Evolutionary conservation across 1,284 basidiomycete genomes (phyloP).

Genomic region (Stygiomarasmius scandens): DNA sequence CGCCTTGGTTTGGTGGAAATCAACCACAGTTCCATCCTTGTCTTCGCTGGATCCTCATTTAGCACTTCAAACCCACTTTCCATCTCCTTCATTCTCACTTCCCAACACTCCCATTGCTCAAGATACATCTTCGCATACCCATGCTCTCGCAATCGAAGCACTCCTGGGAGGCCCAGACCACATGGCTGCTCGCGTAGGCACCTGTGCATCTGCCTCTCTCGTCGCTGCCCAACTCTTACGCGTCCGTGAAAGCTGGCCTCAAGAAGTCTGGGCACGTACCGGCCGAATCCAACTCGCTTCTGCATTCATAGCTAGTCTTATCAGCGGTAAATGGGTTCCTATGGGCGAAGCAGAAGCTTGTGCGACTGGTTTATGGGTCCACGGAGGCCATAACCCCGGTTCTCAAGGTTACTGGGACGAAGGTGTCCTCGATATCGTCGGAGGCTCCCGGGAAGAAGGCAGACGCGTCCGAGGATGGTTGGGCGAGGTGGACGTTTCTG

Average conservation of each 20-base stretch:
- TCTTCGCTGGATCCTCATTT: conserved; percentile 68
- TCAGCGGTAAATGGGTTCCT: conserved; percentile 70
- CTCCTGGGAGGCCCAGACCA: conserved; percentile 75
- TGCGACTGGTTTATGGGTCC: conserved; percentile 75
- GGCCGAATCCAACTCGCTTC: conserved; percentile 72
- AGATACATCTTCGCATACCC: conserved; percentile 77
- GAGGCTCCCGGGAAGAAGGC: conserved; percentile 72
- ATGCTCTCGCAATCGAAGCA: conserved; percentile 71
- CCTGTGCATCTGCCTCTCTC: conserved; percentile 65
- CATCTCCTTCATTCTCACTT: conserved; percentile 67
- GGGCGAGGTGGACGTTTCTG: conserved; percentile 67
- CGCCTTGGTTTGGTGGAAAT: conserved; percentile 83
- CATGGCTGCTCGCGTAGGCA: conserved; percentile 74
- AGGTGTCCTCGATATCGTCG: conserved; percentile 72
- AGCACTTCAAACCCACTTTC: conserved; percentile 67
- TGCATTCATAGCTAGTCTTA: conserved; percentile 69
- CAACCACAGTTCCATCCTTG: conserved; percentile 63
- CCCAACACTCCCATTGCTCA: conserved; percentile 76
- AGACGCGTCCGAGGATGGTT: conserved; percentile 70
- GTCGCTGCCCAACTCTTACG: conserved; percentile 70
- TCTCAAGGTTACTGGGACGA: conserved; percentile 74
- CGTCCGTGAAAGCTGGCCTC: conserved; percentile 70
- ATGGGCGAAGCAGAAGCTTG: conserved; percentile 78
- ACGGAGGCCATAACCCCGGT: conserved; percentile 32
- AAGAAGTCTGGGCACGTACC: conserved; percentile 72